A percentile compares a stretch with the other conserved stretches of the same genome.
Evolutionary conservation across 1,139 yeast genomes (phyloP).

Genomic region (Arxiozyma telluris): DNA sequence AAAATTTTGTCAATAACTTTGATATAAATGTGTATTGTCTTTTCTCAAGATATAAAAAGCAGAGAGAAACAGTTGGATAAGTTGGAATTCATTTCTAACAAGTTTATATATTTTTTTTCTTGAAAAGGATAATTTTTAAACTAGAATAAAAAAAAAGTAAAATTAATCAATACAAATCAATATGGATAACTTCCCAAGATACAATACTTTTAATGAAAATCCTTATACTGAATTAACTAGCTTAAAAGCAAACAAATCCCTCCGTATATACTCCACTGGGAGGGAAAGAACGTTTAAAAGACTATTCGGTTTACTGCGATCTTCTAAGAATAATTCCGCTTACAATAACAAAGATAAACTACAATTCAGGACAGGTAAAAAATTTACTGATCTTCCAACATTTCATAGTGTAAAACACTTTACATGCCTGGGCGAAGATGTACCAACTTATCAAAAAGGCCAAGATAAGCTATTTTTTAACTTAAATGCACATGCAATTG

Average conservation of each 20-base stretch:
- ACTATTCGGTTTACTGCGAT: background rate
- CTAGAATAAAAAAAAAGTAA: background rate
- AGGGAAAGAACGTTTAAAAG: background rate
- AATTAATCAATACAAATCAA: no score
- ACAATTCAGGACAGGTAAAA: background rate
- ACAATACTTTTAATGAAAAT: no score
- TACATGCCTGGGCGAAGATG: background rate
- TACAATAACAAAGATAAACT: background rate
- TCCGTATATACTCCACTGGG: background rate
- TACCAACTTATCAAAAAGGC: background rate
- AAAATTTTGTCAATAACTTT: background rate
- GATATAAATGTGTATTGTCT: background rate
- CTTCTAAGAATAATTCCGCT: background rate
- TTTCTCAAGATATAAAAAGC: background rate
- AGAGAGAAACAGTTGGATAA: background rate
- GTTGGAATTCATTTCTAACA: no score
- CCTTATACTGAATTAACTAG: background rate
- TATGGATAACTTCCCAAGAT: background rate
- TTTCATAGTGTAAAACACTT: background rate
- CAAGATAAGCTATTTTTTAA: background rate
- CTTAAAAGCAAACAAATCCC: background rate
- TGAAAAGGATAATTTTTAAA: no score
- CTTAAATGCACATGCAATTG: background rate
- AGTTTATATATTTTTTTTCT: background rate
- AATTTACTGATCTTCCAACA: background rate